A percentile compares a stretch with the other conserved stretches of the same genome.
phyloP scores from a whole-genome alignment of 2,329 filamentous ascomycete species.

The Sporothrix sp. region DNA sequence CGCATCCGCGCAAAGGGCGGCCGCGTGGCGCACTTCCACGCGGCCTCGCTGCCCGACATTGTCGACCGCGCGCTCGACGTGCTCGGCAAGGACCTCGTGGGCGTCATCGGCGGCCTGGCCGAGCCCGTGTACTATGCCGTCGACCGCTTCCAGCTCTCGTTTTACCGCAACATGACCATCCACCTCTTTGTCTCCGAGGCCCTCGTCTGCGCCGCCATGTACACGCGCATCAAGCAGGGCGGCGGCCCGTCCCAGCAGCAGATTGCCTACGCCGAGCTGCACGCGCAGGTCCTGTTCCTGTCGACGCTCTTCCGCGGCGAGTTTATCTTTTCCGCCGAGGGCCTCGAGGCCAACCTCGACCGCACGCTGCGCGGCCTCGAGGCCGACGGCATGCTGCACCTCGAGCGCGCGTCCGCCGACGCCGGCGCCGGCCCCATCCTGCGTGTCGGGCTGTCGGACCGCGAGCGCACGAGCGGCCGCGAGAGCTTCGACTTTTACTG shows the following conservation, averaged over 20 bases:
- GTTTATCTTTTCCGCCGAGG: constrained; percentile 91
- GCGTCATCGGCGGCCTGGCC: constrained; percentile 64
- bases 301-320: constrained; percentile 91
- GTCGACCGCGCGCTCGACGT: constrained; percentile 87
- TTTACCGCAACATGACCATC: constrained; percentile 99
- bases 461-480: constrained; percentile 66
- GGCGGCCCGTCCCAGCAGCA: constrained; percentile 75
- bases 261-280: constrained; percentile 63
- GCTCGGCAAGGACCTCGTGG: constrained; percentile 79
- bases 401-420: constrained; percentile 47
- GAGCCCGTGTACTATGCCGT: constrained; percentile 93
- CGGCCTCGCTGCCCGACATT: constrained; percentile 66
- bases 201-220: constrained; percentile 81
- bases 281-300: constrained; percentile 75
- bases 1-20: constrained; percentile 80
- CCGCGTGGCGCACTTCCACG: constrained; percentile 86
- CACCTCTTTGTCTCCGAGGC: constrained; percentile 94
- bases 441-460: constrained; percentile 62
- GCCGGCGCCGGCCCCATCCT: constrained; percentile 40
- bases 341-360: constrained; percentile 68
- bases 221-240: constrained; percentile 80
- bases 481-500: constrained; percentile 99
- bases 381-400: constrained; percentile 62
- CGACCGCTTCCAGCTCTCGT: constrained; percentile 91
- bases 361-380: constrained; percentile 71